Conservation (phyloP, 257 asterid species). For the Thymus mandschuricus region DNA sequence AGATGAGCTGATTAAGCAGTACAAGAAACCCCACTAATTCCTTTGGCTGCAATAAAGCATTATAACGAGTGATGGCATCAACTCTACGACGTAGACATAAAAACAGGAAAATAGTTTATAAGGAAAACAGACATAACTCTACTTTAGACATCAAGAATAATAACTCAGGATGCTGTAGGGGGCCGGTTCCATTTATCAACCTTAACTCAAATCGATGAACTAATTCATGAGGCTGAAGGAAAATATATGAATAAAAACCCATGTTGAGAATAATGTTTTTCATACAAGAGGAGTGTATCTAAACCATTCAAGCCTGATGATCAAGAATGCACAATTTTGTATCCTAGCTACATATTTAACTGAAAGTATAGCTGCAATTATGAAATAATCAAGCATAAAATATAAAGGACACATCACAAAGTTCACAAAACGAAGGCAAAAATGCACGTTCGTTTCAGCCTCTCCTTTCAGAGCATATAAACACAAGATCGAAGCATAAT, state of each 20-base stretch:
- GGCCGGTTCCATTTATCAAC: not conserved
- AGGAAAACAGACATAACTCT: not conserved
- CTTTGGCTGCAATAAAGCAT: constrained; percentile 69
- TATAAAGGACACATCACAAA: not conserved
- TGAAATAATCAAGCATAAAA: constrained; percentile 24
- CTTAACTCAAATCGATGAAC: constrained; percentile 11
- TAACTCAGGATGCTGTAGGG: constrained; percentile 3
- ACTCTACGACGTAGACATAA: not conserved
- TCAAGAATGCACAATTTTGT: constrained; percentile 15
- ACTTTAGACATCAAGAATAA: not conserved
- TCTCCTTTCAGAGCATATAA: not conserved
- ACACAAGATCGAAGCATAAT: not conserved
- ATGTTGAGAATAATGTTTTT: constrained; percentile 1
- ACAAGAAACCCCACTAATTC: constrained; percentile 84
- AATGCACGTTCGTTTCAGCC: not conserved
- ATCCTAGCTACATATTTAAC: not conserved
- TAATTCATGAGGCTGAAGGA: not conserved
- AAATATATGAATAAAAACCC: not conserved
- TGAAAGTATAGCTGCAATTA: constrained; percentile 8
- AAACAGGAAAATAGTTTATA: constrained; percentile 2
- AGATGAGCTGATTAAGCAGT: constrained; percentile 87
- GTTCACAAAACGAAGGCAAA: constrained; percentile 1
- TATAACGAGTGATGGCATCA: constrained; percentile 25
- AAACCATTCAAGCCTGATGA: constrained; percentile 15
- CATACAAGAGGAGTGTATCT: not conserved